phyloP scores from a whole-genome alignment of 1,139 yeast species.

The Saccharomycopsis hybrid region DNA sequence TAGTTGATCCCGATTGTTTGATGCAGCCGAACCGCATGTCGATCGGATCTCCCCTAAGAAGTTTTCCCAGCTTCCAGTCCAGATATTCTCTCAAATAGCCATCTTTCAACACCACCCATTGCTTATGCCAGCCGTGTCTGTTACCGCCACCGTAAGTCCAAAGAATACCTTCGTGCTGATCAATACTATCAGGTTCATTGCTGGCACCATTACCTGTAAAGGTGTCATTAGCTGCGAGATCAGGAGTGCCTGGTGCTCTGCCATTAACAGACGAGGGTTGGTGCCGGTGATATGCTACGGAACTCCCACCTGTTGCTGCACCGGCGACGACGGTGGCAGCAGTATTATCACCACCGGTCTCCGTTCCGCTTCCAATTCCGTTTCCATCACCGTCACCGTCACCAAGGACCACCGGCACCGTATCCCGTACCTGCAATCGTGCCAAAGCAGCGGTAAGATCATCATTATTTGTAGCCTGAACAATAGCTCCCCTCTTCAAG shows the following conservation, averaged over 20 bases:
- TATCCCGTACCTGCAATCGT: too few relatives aligned
- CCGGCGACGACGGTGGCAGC: neutral
- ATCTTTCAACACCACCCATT: constrained; percentile 71
- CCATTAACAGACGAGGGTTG: neutral
- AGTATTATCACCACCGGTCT: neutral
- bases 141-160: constrained; percentile 70
- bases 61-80: constrained; percentile 74
- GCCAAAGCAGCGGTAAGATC: neutral
- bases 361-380: too few relatives aligned
- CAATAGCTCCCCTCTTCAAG: neutral
- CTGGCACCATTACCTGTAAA: neutral
- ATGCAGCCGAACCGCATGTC: constrained; percentile 69
- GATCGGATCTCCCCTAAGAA: constrained; percentile 61
- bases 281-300: too few relatives aligned
- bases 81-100: constrained; percentile 68
- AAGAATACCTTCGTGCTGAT: constrained; percentile 55
- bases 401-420: too few relatives aligned
- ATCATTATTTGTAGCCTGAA: neutral
- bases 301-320: neutral
- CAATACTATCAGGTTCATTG: too few relatives aligned
- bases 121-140: constrained; percentile 83
- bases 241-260: constrained; percentile 4
- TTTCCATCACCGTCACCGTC: too few relatives aligned
- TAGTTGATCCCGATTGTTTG: constrained; percentile 35
- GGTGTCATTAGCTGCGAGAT: too few relatives aligned